Evolutionary conservation across 352 stramenopile species (phyloP).

Genomic region (Phytophthora aleatoria): DNA sequence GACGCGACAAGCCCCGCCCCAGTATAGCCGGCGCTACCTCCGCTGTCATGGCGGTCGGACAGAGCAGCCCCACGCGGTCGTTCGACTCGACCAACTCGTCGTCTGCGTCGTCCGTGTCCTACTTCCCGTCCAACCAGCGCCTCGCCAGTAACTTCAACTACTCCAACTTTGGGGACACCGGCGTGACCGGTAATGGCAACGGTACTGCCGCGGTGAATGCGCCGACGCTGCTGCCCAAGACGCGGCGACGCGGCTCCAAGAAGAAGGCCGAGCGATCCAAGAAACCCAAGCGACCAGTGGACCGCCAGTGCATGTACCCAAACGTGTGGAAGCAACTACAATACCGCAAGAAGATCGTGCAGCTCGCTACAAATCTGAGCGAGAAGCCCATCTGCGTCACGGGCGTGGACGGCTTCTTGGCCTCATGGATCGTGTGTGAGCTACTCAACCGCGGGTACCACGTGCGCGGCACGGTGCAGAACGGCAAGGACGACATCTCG

Average conservation of each 20-base stretch:
- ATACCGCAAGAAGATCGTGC: constrained; percentile 86
- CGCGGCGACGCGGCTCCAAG: constrained; percentile 30
- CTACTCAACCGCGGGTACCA: constrained; percentile 78
- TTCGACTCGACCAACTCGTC: constrained; percentile 48
- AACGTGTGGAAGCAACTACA: constrained; percentile 81
- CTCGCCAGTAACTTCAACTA: constrained; percentile 29
- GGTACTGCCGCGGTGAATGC: constrained; percentile 4
- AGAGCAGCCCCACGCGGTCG: constrained; percentile 33
- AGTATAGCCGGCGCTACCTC: constrained; percentile 25
- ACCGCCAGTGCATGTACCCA: constrained; percentile 74
- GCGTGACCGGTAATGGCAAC: constrained; percentile 2
- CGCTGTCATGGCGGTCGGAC: constrained; percentile 21
- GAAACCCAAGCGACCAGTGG: constrained; percentile 38
- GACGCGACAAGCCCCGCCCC: constrained; percentile 19
- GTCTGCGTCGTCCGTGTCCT: constrained; percentile 33
- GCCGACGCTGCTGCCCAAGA: constrained; percentile 26
- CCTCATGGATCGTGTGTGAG: constrained; percentile 87
- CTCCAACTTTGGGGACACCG: constrained; percentile 2
- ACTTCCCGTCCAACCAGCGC: constrained; percentile 23
- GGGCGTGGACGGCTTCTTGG: constrained; percentile 84
- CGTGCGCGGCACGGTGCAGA: constrained; percentile 87
- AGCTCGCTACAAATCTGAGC: constrained; percentile 69
- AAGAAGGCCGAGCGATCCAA: constrained; percentile 35
- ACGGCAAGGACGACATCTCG: constrained; percentile 85
- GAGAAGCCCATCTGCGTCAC: constrained; percentile 88